A percentile compares a stretch with the other conserved stretches of the same genome.
These are phyloP conservation scores for Papilionanthe hybrid DNA, from an alignment of 116 monocot species.

Conservation along the genomic window DNA sequence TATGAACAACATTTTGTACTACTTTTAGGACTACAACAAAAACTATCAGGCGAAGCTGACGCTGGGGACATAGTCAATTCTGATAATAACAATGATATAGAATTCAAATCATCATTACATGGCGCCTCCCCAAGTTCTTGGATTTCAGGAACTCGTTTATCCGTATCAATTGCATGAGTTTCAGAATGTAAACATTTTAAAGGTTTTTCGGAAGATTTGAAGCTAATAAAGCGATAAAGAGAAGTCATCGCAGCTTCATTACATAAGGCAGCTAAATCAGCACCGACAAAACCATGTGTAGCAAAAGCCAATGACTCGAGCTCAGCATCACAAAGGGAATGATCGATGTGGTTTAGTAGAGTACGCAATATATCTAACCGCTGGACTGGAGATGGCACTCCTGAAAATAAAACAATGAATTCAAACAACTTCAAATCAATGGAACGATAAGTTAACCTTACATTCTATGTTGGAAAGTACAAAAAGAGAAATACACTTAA, in stretches of 20 bases:
- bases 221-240: slow-evolving; percentile 51
- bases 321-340: slow-evolving; percentile 56
- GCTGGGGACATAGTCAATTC: slow-evolving; percentile 38
- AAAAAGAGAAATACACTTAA: too few relatives aligned
- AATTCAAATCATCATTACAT: slow-evolving; percentile 23
- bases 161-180: neutral
- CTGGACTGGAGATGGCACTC: slow-evolving; percentile 90
- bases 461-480: neutral
- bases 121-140: slow-evolving; percentile 4
- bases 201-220: slow-evolving; percentile 12
- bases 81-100: slow-evolving; percentile 49
- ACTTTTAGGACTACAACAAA: neutral
- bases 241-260: slow-evolving; percentile 83
- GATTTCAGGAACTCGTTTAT: neutral
- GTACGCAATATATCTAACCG: slow-evolving; percentile 71
- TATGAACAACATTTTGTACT: neutral
- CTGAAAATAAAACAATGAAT: slow-evolving; percentile 38
- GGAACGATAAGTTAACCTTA: neutral
- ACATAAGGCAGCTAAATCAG: slow-evolving; percentile 90
- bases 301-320: slow-evolving; percentile 54
- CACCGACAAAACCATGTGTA: slow-evolving; percentile 99
- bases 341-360: slow-evolving; percentile 45
- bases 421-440: neutral
- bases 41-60: neutral
- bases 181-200: neutral